Evolutionary conservation across 768 basidiomycete genomes (phyloP), one percentile per base, ranked within the genome.

Genomic region (Tricholoma furcatifolium): DNA sequence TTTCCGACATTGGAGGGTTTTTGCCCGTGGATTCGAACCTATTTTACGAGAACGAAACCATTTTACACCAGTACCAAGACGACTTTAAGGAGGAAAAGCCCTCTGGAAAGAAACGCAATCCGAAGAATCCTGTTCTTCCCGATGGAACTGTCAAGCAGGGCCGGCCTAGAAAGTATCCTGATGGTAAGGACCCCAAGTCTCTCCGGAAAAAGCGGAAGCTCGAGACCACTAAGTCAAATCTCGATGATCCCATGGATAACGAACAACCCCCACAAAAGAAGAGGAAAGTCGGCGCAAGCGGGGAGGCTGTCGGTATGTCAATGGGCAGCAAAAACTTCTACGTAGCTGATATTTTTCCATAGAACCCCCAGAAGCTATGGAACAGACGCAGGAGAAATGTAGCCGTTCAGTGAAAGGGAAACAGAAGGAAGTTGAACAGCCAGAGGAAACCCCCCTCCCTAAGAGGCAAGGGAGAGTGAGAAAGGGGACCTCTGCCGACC

Each of bases 101-200:
- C 1, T 62, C 51, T 47, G 60, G 59, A 61, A 77, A 70, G 55
- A 75, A 66, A 58, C 56, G 60, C 40, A 50, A 60, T 20, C 60
- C 40, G 24, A 81, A 74, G 61, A 81, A 81, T 54, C 79, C 79
- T 9, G 65, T 81, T 18, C 64, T 81, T 15, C 66, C 76, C 20
- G 76, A 79, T 61, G 80, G 79, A 17, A 69, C 69, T 31, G 72
- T 78, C 46, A 88, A 87, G 65, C 78, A 77, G 59, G 84, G 83
- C 20, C 70, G 82, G 32, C 80, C 87, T 38, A 72, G 75, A 50
- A 88, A 81, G 58, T 56, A 62, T 39, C 58, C 56, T 20, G 40
- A 56, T 35, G 58, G 59, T 27, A 62, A 56, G 39, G 57, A 59
- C 14, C 60, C 56, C 40, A 57, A 52, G 34, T 54, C 60, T 6